phyloP scores from a whole-genome alignment of 139 green algal species.

The Microglena sp. region DNA sequence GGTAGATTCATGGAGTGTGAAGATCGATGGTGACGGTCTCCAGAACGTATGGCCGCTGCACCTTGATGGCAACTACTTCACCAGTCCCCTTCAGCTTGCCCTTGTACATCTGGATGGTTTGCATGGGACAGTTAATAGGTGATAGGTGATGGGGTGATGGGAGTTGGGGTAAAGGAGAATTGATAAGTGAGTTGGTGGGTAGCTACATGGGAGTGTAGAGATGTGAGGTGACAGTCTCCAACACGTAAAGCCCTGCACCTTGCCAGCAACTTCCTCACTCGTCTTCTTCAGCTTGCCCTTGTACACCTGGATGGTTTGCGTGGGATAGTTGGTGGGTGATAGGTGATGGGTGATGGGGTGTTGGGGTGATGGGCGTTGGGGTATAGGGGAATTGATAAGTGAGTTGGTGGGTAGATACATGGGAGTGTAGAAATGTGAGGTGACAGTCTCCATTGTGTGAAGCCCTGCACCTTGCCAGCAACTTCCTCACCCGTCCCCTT shows the following conservation, averaged over 20 bases:
- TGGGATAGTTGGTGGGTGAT: no score
- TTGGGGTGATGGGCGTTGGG: no score
- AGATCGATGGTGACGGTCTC: constrained; percentile 95
- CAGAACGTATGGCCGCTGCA: constrained; percentile 86
- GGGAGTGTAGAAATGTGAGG: constrained; percentile 90
- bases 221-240: constrained; percentile 92
- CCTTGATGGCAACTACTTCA: constrained; percentile 90
- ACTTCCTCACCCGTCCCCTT: constrained; percentile 74
- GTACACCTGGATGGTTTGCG: no score
- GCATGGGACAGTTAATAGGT: no score
- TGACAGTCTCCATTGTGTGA: constrained; percentile 86
- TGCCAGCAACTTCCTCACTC: constrained; percentile 86
- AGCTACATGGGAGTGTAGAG: no score
- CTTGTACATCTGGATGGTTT: constrained; percentile 82
- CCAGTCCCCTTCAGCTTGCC: constrained; percentile 60
- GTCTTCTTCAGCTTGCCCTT: constrained; percentile 57
- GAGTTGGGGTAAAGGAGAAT: no score
- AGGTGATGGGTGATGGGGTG: no score
- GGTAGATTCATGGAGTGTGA: no score
- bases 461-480: constrained; percentile 93
- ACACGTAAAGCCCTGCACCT: constrained; percentile 88
- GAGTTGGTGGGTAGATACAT: no score
- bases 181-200: no score
- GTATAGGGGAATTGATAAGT: no score
- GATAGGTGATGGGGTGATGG: no score